Evolutionary conservation across 495 filamentous ascomycete genomes (phyloP).

Genomic region (Talaromyces liani): DNA sequence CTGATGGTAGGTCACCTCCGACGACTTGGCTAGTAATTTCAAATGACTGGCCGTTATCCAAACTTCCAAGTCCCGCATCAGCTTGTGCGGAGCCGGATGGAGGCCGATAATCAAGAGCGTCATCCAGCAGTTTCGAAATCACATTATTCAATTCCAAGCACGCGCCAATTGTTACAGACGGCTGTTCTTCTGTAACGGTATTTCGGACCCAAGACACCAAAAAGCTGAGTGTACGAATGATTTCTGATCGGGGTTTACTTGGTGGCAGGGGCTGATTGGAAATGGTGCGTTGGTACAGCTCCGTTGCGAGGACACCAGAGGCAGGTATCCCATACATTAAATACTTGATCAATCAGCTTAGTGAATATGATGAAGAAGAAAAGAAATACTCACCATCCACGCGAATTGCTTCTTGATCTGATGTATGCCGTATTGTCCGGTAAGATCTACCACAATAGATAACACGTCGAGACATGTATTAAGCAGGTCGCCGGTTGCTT

Average conservation of each 20-base stretch:
- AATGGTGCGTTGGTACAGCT: neutral
- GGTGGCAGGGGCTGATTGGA: neutral
- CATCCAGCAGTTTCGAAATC: neutral
- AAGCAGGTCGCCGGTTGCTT: slow-evolving; percentile 33
- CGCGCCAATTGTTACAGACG: neutral
- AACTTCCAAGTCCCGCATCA: neutral
- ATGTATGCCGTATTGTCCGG: neutral
- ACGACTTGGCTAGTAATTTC: neutral
- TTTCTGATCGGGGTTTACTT: slow-evolving; percentile 2
- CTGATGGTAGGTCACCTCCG: neutral
- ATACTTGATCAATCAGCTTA: neutral
- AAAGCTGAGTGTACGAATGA: slow-evolving; percentile 10
- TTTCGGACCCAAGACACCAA: slow-evolving; percentile 9
- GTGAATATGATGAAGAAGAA: neutral
- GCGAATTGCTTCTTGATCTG: neutral
- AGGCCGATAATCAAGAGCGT: neutral
- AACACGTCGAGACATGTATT: slow-evolving; percentile 38
- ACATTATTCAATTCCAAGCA: neutral
- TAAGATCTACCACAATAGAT: slow-evolving; percentile 10
- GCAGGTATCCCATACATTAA: neutral
- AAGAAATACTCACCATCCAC: neutral
- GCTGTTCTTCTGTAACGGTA: neutral
- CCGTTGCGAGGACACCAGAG: neutral
- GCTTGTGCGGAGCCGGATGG: neutral
- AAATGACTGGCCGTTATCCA: neutral